Evolutionary conservation across 1,284 basidiomycete genomes (phyloP).

Genomic region (Vanrija sp.): DNA sequence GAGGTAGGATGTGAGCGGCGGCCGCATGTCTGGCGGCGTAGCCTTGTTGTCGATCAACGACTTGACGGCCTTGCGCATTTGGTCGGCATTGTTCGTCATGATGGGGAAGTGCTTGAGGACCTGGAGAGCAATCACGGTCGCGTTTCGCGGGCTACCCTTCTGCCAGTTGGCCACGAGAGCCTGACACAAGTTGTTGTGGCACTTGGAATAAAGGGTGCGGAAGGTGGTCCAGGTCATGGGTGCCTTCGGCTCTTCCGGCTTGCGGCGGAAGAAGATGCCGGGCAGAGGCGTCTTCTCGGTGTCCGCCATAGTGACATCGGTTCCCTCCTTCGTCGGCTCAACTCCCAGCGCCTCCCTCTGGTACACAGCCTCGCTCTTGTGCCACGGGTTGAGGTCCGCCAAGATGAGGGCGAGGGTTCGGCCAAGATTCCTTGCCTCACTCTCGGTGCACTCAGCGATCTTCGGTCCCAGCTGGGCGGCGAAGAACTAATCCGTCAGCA

Average conservation of each 20-base stretch:
- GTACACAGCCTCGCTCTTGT: conserved; percentile 58
- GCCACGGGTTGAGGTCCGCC: conserved; percentile 72
- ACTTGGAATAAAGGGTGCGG: conserved; percentile 69
- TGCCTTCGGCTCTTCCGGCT: conserved; percentile 44
- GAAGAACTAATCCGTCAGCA: conserved; percentile 58
- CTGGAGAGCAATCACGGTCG: conserved; percentile 82
- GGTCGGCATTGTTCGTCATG: conserved; percentile 54
- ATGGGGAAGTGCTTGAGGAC: conserved; percentile 82
- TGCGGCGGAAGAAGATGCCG: conserved; percentile 58
- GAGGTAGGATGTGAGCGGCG: conserved; percentile 31
- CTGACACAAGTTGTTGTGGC: conserved; percentile 71
- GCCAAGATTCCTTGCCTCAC: conserved; percentile 91
- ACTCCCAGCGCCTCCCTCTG: conserved; percentile 51
- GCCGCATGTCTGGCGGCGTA: conserved; percentile 33
- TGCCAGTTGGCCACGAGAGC: conserved; percentile 45
- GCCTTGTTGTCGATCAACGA: conserved; percentile 64
- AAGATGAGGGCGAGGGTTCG: conserved; percentile 78
- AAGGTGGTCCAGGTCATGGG: conserved; percentile 67
- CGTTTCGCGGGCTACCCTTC: conserved; percentile 84
- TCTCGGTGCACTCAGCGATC: conserved; percentile 89
- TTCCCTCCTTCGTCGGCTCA: conserved; percentile 1
- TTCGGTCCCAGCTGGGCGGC: conserved; percentile 77
- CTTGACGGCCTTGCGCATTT: conserved; percentile 63
- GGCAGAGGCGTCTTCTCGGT: conserved; percentile 59
- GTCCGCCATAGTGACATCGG: conserved; percentile 49